phyloP scores from a whole-genome alignment of 257 asterid species.

The Ajuga chamaepitys region DNA sequence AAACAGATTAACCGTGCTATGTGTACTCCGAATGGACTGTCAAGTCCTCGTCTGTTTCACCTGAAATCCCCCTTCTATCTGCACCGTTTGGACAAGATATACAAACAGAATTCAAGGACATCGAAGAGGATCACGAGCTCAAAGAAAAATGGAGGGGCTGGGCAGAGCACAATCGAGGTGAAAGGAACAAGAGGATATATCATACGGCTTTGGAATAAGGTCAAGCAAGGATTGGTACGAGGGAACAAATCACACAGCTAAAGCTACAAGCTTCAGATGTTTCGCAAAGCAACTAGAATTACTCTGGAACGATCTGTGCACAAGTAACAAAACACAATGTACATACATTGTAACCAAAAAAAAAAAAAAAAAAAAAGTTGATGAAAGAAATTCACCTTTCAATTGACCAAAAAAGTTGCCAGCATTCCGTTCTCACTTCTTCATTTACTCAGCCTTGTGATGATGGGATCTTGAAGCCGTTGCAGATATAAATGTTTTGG shows the following conservation, averaged over 20 bases:
- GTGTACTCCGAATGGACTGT: conserved; percentile 27
- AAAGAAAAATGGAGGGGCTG: background rate
- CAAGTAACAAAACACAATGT: too few relatives aligned
- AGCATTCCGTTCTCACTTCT: background rate
- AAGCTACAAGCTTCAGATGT: conserved; percentile 11
- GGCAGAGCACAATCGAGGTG: background rate
- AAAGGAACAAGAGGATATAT: conserved; percentile 20
- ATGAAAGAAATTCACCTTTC: conserved; percentile 6
- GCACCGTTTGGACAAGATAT: conserved; percentile 27
- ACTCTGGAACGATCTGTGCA: background rate
- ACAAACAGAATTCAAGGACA: conserved; percentile 26
- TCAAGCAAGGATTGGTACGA: conserved; percentile 22
- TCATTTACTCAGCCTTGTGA: background rate
- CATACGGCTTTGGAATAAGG: conserved; percentile 29
- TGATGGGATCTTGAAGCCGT: conserved; percentile 1
- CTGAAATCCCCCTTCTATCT: conserved; percentile 32
- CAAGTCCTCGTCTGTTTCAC: conserved; percentile 35
- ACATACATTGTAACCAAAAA: background rate
- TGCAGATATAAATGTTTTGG: background rate
- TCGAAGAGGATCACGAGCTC: conserved; percentile 32
- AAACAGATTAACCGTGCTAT: conserved; percentile 55
- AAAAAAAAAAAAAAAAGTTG: background rate
- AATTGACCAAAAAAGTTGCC: background rate
- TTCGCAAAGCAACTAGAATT: background rate
- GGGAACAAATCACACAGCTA: conserved; percentile 7